Base-by-base conservation (phyloP, 495 filamentous ascomycete species). In the Copromyces sp. region DNA sequence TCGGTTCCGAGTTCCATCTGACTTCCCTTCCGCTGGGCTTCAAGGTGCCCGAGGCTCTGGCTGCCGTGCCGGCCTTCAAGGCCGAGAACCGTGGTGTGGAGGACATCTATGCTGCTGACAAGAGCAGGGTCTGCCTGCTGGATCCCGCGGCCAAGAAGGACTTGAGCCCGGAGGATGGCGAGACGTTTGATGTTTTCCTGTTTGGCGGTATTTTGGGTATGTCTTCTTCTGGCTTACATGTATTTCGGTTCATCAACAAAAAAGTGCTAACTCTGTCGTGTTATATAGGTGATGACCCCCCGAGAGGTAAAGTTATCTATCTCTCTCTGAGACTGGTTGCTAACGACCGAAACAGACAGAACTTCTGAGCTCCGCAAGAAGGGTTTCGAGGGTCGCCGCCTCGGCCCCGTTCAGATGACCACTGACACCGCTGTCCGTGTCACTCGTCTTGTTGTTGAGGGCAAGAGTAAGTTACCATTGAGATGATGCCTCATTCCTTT, bases 321-420 rank as follows among this genome's bases (percentile, higher is more conserved):
- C 14, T 12, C 70, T 74, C 35, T 73, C 39, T 39, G n/a, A 41
- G 29, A 38, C 24, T 53, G 24, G 59, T 16, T 68, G 41, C 69
- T 73, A 68, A 77, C 69, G 37, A 41, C 8, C 38, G 20, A 14
- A 14, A 45, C 69, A 97, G 96, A 99, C 82, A 90, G 95, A 47
- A 99, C 95, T 2, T 93, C 92, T 12, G 95, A 99, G 78, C 84
- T 99, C 68, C 89, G 95, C 35, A 93, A 92, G 79, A 96, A 97
- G 80, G 96, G 96, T 35, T 99, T 94, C 77, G 84, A 89, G 74
- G 94, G 95, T 61, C 90, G 95, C 71, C 88, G 94, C 73, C 85
- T 99, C 61, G 96, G 96, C 0, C 93, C 94, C 17, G 89, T 94
- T 76, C 95, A 99, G 82, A 98, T 99, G 95, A 98, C 95, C 9